These are phyloP conservation scores for Pichia scutulata DNA, from an alignment of 805 yeast genomes.

Conservation along the genomic window DNA sequence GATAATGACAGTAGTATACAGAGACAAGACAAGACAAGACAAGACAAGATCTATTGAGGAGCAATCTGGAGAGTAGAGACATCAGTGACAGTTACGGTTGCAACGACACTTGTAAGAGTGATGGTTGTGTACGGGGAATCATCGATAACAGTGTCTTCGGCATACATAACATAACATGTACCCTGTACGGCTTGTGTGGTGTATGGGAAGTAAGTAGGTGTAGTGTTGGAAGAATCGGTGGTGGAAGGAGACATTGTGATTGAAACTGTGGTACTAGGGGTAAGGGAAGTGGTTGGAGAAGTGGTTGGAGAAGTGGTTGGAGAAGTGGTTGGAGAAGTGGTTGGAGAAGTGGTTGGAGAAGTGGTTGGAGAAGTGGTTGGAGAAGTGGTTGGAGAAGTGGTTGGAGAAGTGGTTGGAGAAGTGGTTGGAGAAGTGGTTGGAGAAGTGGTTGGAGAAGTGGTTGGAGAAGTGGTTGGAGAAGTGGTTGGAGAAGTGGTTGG, in stretches of 20 bases:
- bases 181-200: constrained; percentile 26
- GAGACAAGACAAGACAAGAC: too few relatives aligned
- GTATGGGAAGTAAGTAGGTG: constrained; percentile 22
- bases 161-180: constrained; percentile 31
- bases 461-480: constrained; percentile 13
- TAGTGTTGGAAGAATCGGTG: constrained; percentile 3
- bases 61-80: neutral
- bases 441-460: too few relatives aligned
- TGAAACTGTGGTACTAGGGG: constrained; percentile 12
- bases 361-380: constrained; percentile 13
- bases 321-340: constrained; percentile 7
- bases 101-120: constrained; percentile 28
- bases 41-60: neutral
- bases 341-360: constrained; percentile 8
- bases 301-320: constrained; percentile 9
- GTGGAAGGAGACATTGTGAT: constrained; percentile 30
- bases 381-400: constrained; percentile 9
- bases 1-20: neutral
- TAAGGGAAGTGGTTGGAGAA: constrained; percentile 25
- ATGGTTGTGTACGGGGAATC: constrained; percentile 26
- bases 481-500: constrained; percentile 26
- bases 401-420: constrained; percentile 4
- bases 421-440: too few relatives aligned
- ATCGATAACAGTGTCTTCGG: constrained; percentile 26
- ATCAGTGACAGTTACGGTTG: constrained; percentile 26